Percentiles rank a stretch among this genome's conserved stretches.
These are phyloP conservation scores for Fusarium succisae DNA, from an alignment of 2,329 filamentous ascomycete genomes.

Conservation along the genomic window DNA sequence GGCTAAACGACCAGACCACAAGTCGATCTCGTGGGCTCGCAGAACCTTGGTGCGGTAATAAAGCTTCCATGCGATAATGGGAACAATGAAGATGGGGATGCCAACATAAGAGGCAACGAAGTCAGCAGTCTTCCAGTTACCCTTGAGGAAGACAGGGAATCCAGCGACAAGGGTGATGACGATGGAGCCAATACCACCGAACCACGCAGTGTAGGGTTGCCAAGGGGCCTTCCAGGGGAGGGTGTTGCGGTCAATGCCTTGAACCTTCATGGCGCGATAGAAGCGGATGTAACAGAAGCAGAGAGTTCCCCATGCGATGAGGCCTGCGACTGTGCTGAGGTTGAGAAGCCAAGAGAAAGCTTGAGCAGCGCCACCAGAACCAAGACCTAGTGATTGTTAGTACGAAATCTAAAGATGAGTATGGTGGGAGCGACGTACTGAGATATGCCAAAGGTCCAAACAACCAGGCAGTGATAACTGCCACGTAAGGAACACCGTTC, in stretches of 20 bases:
- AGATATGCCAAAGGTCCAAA: slow-evolving; percentile 76
- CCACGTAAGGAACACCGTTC: slow-evolving; percentile 67
- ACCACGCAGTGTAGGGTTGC: slow-evolving; percentile 72
- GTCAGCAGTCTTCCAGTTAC: slow-evolving; percentile 67
- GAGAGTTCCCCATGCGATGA: slow-evolving; percentile 69
- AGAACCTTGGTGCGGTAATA: slow-evolving; percentile 43
- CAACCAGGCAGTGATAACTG: slow-evolving; percentile 62
- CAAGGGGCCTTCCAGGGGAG: slow-evolving; percentile 63
- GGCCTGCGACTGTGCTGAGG: slow-evolving; percentile 70
- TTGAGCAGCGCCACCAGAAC: slow-evolving; percentile 60
- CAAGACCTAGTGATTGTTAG: slow-evolving; percentile 20
- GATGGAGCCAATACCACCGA: slow-evolving; percentile 64
- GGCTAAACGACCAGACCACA: slow-evolving; percentile 43
- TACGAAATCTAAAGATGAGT: accelerated
- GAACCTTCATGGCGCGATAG: slow-evolving; percentile 57
- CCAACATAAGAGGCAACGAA: slow-evolving; percentile 75
- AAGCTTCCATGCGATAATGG: slow-evolving; percentile 71
- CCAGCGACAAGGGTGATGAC: slow-evolving; percentile 78
- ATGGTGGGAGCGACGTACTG: slow-evolving; percentile 58
- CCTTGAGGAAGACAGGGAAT: slow-evolving; percentile 77
- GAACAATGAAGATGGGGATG: slow-evolving; percentile 66
- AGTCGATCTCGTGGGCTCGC: slow-evolving; percentile 61
- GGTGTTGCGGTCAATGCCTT: slow-evolving; percentile 61
- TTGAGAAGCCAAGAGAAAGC: slow-evolving; percentile 80
- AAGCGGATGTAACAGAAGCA: slow-evolving; percentile 69